phyloP scores from a whole-genome alignment of 441 rosid species.

The Pelargonium cotyledonis region DNA sequence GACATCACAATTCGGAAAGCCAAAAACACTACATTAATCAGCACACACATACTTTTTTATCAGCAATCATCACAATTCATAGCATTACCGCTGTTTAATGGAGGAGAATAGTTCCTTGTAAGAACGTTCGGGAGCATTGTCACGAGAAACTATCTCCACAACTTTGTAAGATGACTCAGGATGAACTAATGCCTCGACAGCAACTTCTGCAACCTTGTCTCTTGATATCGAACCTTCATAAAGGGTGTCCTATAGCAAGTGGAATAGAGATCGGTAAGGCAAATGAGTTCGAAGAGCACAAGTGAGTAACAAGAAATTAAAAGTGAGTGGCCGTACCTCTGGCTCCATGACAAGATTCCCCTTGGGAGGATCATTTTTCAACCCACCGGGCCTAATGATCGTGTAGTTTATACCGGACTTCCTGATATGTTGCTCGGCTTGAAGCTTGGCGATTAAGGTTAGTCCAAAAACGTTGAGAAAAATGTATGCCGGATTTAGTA shows the following conservation, averaged over 20 bases:
- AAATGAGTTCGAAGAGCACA: not conserved
- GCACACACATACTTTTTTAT: too few relatives aligned
- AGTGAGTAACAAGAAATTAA: too few relatives aligned
- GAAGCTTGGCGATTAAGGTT: conserved; percentile 81
- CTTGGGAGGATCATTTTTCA: conserved; percentile 66
- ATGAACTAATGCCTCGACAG: conserved; percentile 57
- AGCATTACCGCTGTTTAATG: not conserved
- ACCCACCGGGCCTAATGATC: conserved; percentile 74
- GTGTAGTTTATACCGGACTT: conserved; percentile 76
- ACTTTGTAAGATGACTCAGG: conserved; percentile 68
- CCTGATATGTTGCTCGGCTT: conserved; percentile 72
- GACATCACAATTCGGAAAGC: too few relatives aligned
- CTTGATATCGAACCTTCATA: conserved; percentile 75
- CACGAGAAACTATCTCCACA: conserved; percentile 67
- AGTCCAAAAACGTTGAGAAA: conserved; percentile 77
- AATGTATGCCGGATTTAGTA: conserved; percentile 77
- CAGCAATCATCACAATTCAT: too few relatives aligned
- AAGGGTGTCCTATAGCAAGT: conserved; percentile 57
- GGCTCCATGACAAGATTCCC: conserved; percentile 81
- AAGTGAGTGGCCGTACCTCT: conserved; percentile 38
- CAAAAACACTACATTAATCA: too few relatives aligned
- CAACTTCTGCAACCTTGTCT: conserved; percentile 77
- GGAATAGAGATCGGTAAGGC: not conserved
- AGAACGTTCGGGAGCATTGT: conserved; percentile 48
- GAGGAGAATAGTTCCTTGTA: not conserved